A percentile compares a stretch with the other conserved stretches of the same genome.
phyloP scores from a whole-genome alignment of 139 green algal genomes.

The Limnomonas spitsbergensis region DNA sequence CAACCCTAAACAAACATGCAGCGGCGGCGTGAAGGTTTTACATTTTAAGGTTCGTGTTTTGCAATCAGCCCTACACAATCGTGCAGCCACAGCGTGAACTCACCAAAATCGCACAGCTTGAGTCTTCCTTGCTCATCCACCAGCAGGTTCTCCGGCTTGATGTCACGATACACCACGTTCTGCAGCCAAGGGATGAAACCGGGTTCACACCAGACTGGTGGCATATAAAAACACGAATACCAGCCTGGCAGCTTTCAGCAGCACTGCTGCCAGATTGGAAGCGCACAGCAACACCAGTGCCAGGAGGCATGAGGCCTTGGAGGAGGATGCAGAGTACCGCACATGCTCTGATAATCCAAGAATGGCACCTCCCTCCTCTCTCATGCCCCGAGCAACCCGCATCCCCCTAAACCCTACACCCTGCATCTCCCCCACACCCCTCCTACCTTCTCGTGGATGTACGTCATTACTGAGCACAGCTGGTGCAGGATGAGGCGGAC shows the following conservation, averaged over 20 bases:
- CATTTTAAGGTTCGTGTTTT: too few relatives aligned
- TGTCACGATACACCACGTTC: slow-evolving; percentile 57
- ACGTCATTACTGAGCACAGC: slow-evolving; percentile 58
- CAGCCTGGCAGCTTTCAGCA: background rate
- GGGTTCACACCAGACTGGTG: too few relatives aligned
- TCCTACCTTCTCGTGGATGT: slow-evolving; percentile 56
- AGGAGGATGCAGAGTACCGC: too few relatives aligned
- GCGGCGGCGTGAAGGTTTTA: too few relatives aligned
- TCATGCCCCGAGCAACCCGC: too few relatives aligned
- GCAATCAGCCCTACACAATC: too few relatives aligned
- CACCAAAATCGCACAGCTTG: slow-evolving; percentile 55
- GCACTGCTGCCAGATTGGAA: background rate
- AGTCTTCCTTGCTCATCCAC: slow-evolving; percentile 49
- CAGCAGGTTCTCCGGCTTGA: slow-evolving; percentile 70
- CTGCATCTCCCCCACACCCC: background rate
- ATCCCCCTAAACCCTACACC: background rate
- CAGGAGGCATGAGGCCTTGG: background rate
- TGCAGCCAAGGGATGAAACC: slow-evolving; percentile 8
- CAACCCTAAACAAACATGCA: too few relatives aligned
- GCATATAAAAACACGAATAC: background rate
- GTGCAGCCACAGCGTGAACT: too few relatives aligned
- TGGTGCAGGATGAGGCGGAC: slow-evolving; percentile 56
- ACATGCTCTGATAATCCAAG: too few relatives aligned
- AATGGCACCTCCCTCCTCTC: too few relatives aligned
- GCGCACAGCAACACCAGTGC: too few relatives aligned